These are phyloP conservation scores for Aspergillus brunneoviolaceus DNA, from an alignment of 2,329 filamentous ascomycete genomes.

Conservation along the genomic window DNA sequence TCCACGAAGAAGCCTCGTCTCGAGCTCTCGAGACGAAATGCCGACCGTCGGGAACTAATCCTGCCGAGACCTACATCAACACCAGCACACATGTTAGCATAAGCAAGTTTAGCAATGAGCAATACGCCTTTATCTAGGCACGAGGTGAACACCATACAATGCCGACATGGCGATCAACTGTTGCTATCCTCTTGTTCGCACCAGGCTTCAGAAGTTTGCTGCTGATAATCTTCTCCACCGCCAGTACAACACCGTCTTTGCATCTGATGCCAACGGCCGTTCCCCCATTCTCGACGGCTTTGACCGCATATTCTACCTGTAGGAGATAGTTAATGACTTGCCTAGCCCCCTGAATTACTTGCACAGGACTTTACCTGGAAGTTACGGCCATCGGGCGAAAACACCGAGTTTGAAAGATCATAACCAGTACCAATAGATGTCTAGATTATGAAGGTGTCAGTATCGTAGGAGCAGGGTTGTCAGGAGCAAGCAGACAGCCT, in stretches of 20 bases:
- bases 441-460: conserved; percentile 49
- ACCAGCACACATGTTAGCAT: conserved; percentile 5
- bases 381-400: conserved; percentile 97
- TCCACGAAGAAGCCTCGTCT: conserved; percentile 90
- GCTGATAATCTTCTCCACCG: conserved; percentile 91
- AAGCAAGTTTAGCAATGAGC: not conserved
- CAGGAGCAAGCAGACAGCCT: not conserved
- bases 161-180: conserved; percentile 88
- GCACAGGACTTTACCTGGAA: conserved; percentile 68
- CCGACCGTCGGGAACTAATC: conserved; percentile 89
- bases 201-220: conserved; percentile 94
- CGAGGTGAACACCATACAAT: conserved; percentile 62
- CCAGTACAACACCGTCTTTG: conserved; percentile 94
- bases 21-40: conserved; percentile 93
- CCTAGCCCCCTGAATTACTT: not conserved
- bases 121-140: not conserved
- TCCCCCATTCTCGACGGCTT: conserved; percentile 97
- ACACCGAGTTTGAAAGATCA: conserved; percentile 99
- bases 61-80: conserved; percentile 73
- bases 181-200: conserved; percentile 96
- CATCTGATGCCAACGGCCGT: conserved; percentile 94
- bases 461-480: conserved; percentile 9
- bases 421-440: conserved; percentile 99
- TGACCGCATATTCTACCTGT: conserved; percentile 89
- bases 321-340: conserved; percentile 16